Evolutionary conservation across 192 early-diverging fungal species (phyloP).

Genomic region (Mycoemilia scoparia): DNA sequence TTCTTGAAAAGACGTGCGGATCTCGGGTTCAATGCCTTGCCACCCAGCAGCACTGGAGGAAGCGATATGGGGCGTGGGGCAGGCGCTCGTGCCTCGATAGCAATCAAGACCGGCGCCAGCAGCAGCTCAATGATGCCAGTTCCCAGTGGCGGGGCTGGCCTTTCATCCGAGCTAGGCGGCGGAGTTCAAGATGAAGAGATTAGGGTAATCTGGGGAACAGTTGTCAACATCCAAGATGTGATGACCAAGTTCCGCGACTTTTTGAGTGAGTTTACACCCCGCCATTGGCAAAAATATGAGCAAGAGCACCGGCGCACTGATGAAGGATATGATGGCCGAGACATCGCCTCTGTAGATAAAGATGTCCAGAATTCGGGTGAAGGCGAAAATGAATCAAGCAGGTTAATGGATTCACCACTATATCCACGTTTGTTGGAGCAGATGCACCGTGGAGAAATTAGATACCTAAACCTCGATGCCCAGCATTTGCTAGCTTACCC

Average conservation of each 20-base stretch:
- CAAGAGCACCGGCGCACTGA: too few relatives aligned
- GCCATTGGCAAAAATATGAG: too few relatives aligned
- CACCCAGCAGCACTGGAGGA: constrained; percentile 7
- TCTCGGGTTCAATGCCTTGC: too few relatives aligned
- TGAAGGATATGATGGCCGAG: too few relatives aligned
- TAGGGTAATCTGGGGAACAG: constrained; percentile 84
- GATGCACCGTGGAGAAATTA: constrained; percentile 47
- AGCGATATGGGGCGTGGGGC: constrained; percentile 20
- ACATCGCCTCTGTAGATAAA: constrained; percentile 7
- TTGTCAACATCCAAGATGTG: constrained; percentile 70
- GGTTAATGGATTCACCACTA: too few relatives aligned
- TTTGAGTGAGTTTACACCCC: constrained; percentile 46
- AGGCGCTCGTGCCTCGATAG: too few relatives aligned
- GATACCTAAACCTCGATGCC: constrained; percentile 78
- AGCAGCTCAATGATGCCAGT: too few relatives aligned
- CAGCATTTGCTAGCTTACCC: constrained; percentile 55
- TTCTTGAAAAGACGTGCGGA: too few relatives aligned
- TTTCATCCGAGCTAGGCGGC: constrained; percentile 23
- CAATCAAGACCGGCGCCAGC: too few relatives aligned
- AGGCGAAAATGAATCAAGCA: constrained; percentile 29
- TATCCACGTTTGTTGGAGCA: constrained; percentile 54
- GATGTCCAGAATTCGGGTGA: constrained; percentile 11
- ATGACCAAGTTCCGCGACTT: constrained; percentile 68
- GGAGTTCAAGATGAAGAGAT: constrained; percentile 14
- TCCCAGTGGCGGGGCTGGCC: too few relatives aligned